Conservation (phyloP, 1,139 yeast species). For the Geotrichum australiense region DNA sequence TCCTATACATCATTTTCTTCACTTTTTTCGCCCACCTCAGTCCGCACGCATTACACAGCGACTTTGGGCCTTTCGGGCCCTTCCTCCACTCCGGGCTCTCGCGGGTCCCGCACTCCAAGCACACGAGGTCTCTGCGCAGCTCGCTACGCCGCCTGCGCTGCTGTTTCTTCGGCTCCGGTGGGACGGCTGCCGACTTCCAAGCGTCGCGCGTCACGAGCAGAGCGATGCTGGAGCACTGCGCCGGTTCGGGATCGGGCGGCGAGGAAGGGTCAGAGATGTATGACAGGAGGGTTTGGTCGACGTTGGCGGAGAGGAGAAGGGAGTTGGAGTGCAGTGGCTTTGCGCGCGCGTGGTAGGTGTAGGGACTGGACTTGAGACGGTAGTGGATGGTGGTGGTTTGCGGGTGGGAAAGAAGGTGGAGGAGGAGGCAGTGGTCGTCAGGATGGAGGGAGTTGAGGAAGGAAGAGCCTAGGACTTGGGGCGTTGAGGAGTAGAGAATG, state of each 20-base stretch:
- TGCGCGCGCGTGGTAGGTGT: not conserved
- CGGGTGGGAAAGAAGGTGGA: not conserved
- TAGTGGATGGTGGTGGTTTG: not conserved
- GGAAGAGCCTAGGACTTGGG: not conserved
- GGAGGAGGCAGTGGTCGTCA: not conserved
- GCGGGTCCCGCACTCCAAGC: conserved; percentile 50
- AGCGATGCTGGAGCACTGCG: not conserved
- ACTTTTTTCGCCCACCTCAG: conserved; percentile 43
- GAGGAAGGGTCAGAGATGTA: conserved; percentile 1
- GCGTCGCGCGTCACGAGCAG: not conserved
- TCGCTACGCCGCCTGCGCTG: conserved; percentile 4
- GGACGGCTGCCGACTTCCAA: not conserved
- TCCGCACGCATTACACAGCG: conserved; percentile 62
- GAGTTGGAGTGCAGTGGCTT: conserved; percentile 2
- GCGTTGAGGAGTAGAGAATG: conserved; percentile 1
- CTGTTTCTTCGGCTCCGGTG: not conserved
- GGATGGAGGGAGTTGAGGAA: not conserved
- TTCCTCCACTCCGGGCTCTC: conserved; percentile 65
- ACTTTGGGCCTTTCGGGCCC: conserved; percentile 59
- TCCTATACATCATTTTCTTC: conserved; percentile 11
- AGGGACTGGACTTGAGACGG: not conserved
- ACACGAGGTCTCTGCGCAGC: conserved; percentile 17
- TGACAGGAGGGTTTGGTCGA: conserved; percentile 1
- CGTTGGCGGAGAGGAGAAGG: conserved; percentile 2
- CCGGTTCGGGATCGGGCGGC: not conserved